phyloP scores from a whole-genome alignment of 495 filamentous ascomycete genomes.

The Aspergillus homomorphus region DNA sequence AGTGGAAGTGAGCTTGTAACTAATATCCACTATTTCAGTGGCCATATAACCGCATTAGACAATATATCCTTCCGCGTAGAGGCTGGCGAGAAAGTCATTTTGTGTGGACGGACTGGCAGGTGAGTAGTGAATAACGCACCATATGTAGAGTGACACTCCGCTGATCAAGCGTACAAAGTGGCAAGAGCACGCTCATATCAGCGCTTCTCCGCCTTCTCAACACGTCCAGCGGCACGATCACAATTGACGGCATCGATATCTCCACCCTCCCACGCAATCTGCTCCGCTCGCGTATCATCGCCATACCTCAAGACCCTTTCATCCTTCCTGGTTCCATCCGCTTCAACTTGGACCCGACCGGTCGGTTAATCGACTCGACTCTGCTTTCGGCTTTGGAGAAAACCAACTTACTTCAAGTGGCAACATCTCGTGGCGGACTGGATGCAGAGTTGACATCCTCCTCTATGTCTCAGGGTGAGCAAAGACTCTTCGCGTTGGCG shows the following conservation, averaged over 20 bases:
- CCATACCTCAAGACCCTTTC: not conserved
- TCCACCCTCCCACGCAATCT: not conserved
- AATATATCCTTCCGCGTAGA: not conserved
- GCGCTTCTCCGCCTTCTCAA: not conserved
- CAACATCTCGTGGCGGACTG: not conserved
- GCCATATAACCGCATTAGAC: not conserved
- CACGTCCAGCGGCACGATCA: not conserved
- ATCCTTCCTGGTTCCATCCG: constrained; percentile 1
- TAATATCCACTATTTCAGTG: not conserved
- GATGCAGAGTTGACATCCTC: not conserved
- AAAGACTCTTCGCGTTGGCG: not conserved
- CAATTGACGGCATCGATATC: not conserved
- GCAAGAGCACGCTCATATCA: not conserved
- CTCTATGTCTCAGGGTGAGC: not conserved
- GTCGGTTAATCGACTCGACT: not conserved
- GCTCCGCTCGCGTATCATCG: not conserved
- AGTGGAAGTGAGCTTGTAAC: not conserved
- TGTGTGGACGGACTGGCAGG: constrained; percentile 2
- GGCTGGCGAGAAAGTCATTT: not conserved
- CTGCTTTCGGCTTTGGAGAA: not conserved
- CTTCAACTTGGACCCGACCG: not conserved
- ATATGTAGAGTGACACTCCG: no score
- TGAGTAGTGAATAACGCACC: not conserved
- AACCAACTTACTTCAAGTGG: not conserved
- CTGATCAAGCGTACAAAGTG: not conserved